phyloP scores from a whole-genome alignment of 441 rosid genomes.

The Mallotus japonicus region DNA sequence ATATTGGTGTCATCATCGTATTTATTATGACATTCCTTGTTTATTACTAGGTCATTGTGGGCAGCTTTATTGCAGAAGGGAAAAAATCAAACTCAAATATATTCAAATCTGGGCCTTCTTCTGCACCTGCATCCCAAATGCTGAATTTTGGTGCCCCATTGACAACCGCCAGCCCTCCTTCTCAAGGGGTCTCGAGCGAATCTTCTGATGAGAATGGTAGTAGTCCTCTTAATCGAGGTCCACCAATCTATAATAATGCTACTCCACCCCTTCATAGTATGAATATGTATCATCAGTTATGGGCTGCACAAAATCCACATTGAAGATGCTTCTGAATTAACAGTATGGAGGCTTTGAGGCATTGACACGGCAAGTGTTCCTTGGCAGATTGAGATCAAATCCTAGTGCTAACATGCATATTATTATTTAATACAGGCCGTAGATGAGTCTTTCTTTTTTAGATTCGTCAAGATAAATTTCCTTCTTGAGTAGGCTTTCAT shows the following conservation, averaged over 20 bases:
- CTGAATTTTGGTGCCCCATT: conserved; percentile 56
- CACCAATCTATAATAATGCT: conserved; percentile 48
- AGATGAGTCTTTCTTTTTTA: conserved; percentile 25
- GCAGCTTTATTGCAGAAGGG: conserved; percentile 73
- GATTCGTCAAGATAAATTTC: conserved; percentile 10
- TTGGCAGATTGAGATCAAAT: conserved; percentile 26
- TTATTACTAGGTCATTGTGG: conserved; percentile 65
- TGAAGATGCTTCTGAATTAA: conserved; percentile 33
- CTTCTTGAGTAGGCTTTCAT: conserved; percentile 20
- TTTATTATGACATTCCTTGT: not conserved
- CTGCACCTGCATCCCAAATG: conserved; percentile 48
- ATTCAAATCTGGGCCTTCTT: conserved; percentile 46
- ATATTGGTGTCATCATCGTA: not conserved
- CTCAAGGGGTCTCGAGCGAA: conserved; percentile 71
- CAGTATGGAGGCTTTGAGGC: conserved; percentile 18
- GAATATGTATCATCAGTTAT: conserved; percentile 80
- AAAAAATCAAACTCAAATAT: conserved; percentile 47
- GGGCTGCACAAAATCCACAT: conserved; percentile 67
- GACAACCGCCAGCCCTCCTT: conserved; percentile 55
- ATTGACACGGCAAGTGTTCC: conserved; percentile 16
- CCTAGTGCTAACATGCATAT: conserved; percentile 37
- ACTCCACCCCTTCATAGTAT: conserved; percentile 56
- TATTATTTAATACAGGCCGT: conserved; percentile 18
- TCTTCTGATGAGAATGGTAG: conserved; percentile 77
- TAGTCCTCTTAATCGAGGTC: conserved; percentile 46